Evolutionary conservation across 2,329 filamentous ascomycete species (phyloP).

Genomic region (Calonectria henricotiae): DNA sequence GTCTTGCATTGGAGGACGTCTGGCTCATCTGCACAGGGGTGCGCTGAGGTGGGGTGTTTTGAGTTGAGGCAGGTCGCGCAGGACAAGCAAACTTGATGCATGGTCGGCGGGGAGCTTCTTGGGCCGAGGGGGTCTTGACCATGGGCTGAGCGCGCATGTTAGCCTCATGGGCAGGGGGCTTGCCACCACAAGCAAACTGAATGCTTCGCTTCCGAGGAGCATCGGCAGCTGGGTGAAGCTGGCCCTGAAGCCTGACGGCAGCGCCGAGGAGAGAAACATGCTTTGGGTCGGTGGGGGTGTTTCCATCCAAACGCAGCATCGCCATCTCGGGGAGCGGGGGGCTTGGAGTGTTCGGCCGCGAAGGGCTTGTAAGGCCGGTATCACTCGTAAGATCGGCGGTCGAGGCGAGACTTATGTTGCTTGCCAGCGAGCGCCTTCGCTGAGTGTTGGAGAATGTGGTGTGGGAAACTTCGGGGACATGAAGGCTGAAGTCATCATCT

Average conservation of each 20-base stretch:
- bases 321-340: constrained; percentile 80
- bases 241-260: constrained; percentile 43
- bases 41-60: constrained; percentile 58
- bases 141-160: constrained; percentile 57
- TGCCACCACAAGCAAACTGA: constrained; percentile 87
- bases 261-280: constrained; percentile 49
- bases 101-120: constrained; percentile 68
- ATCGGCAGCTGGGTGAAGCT: constrained; percentile 62
- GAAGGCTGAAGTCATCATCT: constrained; percentile 69
- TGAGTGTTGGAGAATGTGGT: constrained; percentile 56
- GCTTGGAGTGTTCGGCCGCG: constrained; percentile 89
- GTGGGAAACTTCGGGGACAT: constrained; percentile 51
- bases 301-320: constrained; percentile 61
- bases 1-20: constrained; percentile 41
- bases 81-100: constrained; percentile 85
- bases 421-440: constrained; percentile 79
- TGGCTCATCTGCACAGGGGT: constrained; percentile 27
- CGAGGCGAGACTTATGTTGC: constrained; percentile 85
- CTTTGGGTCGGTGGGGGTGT: constrained; percentile 51
- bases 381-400: constrained; percentile 96
- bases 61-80: constrained; percentile 65
- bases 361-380: constrained; percentile 90
- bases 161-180: constrained; percentile 67
- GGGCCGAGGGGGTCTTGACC: constrained; percentile 55
- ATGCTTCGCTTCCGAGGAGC: constrained; percentile 86